Percentiles rank a stretch among this genome's conserved stretches.
phyloP scores from a whole-genome alignment of 176 grass and related monocot species.

The Musa schizocarpa region DNA sequence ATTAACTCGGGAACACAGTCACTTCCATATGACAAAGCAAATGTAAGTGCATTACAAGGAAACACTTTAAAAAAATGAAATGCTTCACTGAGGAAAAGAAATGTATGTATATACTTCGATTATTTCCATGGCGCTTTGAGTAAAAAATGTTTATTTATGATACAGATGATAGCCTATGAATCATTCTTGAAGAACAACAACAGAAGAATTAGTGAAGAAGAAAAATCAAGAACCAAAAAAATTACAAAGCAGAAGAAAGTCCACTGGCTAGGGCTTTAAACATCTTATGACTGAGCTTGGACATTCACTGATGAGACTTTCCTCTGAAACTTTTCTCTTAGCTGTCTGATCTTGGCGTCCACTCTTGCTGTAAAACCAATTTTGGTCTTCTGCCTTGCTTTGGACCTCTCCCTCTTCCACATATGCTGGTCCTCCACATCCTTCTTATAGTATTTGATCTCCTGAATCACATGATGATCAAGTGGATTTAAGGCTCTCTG shows the following conservation, averaged over 20 bases:
- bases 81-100: neutral
- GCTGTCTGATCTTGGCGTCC: constrained; percentile 82
- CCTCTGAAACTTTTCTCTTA: constrained; percentile 73
- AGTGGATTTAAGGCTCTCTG: constrained; percentile 70
- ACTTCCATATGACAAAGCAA: too few relatives aligned
- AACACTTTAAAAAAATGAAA: too few relatives aligned
- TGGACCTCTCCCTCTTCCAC: constrained; percentile 6
- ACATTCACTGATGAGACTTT: constrained; percentile 53
- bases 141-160: neutral
- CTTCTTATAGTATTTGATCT: constrained; percentile 10
- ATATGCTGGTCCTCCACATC: neutral
- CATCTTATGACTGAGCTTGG: constrained; percentile 44
- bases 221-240: neutral
- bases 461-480: constrained; percentile 87
- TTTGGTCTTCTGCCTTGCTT: constrained; percentile 20
- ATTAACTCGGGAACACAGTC: too few relatives aligned
- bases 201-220: neutral
- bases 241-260: neutral
- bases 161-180: neutral
- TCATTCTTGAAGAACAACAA: neutral
- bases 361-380: constrained; percentile 91
- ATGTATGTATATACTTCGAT: neutral
- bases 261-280: neutral
- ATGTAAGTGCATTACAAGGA: too few relatives aligned
- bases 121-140: neutral